Conservation (phyloP, 208 protist species). For the Trypanosoma brucei region DNA sequence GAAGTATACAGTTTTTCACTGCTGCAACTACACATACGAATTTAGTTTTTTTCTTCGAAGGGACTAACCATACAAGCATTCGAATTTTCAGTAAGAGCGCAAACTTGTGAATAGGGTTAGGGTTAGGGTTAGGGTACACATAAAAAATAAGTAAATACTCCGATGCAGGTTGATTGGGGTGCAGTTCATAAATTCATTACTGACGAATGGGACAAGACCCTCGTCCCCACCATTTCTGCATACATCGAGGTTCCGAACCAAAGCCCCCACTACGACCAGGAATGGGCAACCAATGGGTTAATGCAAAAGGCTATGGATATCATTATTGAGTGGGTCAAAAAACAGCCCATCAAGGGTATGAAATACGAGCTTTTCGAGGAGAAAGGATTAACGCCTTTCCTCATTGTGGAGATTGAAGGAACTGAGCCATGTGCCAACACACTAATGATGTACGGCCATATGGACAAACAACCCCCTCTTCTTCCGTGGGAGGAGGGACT, state of each 20-base stretch:
- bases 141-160: neutral
- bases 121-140: too few relatives aligned
- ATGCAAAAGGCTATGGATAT: slow-evolving; percentile 83
- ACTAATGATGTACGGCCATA: slow-evolving; percentile 94
- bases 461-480: slow-evolving; percentile 96
- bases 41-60: too few relatives aligned
- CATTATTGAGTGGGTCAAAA: slow-evolving; percentile 82
- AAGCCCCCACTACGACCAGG: slow-evolving; percentile 88
- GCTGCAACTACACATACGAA: too few relatives aligned
- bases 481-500: slow-evolving; percentile 88
- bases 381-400: slow-evolving; percentile 74
- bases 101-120: too few relatives aligned
- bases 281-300: slow-evolving; percentile 85
- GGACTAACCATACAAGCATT: too few relatives aligned
- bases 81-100: too few relatives aligned
- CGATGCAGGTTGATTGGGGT: slow-evolving; percentile 35
- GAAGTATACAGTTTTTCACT: too few relatives aligned
- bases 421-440: slow-evolving; percentile 54
- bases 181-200: slow-evolving; percentile 48
- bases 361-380: slow-evolving; percentile 70
- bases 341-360: slow-evolving; percentile 67
- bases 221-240: slow-evolving; percentile 74
- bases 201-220: slow-evolving; percentile 78
- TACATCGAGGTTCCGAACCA: slow-evolving; percentile 94
- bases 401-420: slow-evolving; percentile 76